Percentiles rank a stretch among this genome's conserved stretches.
phyloP scores from a whole-genome alignment of 2,329 filamentous ascomycete genomes.

The Colletotrichum eremochloae region DNA sequence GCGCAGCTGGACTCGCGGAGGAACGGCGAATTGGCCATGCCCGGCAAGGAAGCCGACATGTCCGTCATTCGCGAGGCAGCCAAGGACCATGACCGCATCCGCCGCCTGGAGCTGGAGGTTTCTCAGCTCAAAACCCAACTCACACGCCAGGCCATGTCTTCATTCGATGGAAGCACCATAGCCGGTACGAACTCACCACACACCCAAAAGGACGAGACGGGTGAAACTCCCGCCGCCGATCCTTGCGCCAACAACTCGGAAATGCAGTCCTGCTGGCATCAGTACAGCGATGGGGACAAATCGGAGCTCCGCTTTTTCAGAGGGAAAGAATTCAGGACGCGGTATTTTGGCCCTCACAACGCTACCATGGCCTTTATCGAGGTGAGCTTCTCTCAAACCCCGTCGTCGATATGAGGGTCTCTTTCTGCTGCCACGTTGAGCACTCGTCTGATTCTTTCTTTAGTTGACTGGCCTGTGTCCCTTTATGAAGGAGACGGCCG shows the following conservation, averaged over 20 bases:
- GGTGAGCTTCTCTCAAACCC: conserved; percentile 45
- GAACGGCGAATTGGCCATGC: conserved; percentile 49
- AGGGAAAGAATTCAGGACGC: conserved; percentile 70
- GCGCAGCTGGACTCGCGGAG: conserved; percentile 56
- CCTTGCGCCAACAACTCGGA: conserved; percentile 46
- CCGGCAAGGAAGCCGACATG: conserved; percentile 53
- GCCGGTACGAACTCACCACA: conserved; percentile 60
- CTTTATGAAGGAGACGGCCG: conserved; percentile 73
- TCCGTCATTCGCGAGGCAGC: conserved; percentile 54
- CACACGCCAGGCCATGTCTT: conserved; percentile 57
- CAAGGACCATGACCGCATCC: conserved; percentile 70
- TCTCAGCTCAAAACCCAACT: conserved; percentile 68
- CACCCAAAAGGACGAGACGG: conserved; percentile 59
- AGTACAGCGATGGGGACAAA: conserved; percentile 60
- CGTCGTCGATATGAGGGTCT: neutral
- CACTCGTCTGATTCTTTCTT: conserved; percentile 24
- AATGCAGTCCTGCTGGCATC: conserved; percentile 39
- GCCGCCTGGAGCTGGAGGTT: conserved; percentile 70
- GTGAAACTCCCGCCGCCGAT: conserved; percentile 51
- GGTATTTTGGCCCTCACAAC: conserved; percentile 72
- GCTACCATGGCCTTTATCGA: conserved; percentile 72
- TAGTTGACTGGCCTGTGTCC: conserved; percentile 67
- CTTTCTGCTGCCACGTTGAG: neutral
- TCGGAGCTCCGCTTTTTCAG: conserved; percentile 70
- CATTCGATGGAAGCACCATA: conserved; percentile 66